These are phyloP conservation scores for Polyporus arcularius DNA, from an alignment of 768 basidiomycete genomes.

Conservation along the genomic window DNA sequence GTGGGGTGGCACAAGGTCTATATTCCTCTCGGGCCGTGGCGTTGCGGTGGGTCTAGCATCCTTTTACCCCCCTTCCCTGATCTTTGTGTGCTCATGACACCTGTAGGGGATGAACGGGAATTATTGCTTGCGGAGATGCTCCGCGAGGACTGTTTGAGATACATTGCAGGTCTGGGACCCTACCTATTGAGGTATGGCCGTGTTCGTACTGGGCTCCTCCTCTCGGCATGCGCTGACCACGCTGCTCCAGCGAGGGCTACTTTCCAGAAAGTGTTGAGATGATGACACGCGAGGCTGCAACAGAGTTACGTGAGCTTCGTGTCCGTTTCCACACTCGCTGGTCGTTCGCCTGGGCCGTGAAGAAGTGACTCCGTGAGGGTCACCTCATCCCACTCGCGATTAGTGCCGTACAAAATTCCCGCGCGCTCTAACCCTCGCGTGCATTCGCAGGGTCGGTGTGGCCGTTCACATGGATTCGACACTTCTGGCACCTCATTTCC, in stretches of 20 bases:
- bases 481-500: background rate
- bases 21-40: constrained; percentile 35
- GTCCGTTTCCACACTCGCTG: constrained; percentile 32
- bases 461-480: background rate
- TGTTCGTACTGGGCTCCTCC: background rate
- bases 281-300: constrained; percentile 29
- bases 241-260: constrained; percentile 29
- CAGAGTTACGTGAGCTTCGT: constrained; percentile 29
- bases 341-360: constrained; percentile 37
- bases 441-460: background rate
- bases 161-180: constrained; percentile 31
- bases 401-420: constrained; percentile 1
- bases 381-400: background rate
- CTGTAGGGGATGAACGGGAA: constrained; percentile 26
- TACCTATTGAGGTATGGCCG: constrained; percentile 27
- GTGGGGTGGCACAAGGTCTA: constrained; percentile 34
- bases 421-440: background rate
- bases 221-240: background rate
- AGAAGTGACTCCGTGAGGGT: constrained; percentile 11
- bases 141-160: constrained; percentile 28
- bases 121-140: constrained; percentile 31
- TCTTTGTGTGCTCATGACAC: background rate
- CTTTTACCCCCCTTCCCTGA: background rate
- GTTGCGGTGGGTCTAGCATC: constrained; percentile 23
- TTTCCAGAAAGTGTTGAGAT: constrained; percentile 31